Evolutionary conservation across 2,329 filamentous ascomycete genomes (phyloP).

Genomic region (Ascochyta viciae-villosae): DNA sequence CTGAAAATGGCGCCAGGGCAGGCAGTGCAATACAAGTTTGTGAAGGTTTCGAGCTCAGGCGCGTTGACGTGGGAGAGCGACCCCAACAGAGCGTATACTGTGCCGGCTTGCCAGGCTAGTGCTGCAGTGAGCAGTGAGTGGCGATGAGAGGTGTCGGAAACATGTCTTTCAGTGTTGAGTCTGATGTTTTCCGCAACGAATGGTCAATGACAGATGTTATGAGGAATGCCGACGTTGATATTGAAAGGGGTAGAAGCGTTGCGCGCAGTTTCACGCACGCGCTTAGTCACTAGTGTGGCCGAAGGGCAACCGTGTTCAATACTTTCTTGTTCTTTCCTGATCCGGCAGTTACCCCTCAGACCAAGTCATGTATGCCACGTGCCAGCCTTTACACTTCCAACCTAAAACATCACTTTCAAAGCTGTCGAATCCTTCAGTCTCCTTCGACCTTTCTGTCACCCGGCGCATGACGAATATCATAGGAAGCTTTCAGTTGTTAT

Average conservation of each 20-base stretch:
- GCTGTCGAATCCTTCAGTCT: no score
- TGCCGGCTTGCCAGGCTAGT: constrained; percentile 36
- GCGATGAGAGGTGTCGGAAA: constrained; percentile 16
- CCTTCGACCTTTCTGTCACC: no score
- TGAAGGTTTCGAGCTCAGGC: constrained; percentile 54
- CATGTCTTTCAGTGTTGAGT: not conserved
- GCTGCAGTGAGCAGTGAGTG: constrained; percentile 34
- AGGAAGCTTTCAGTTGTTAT: no score
- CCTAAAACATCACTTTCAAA: not conserved
- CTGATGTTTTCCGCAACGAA: no score
- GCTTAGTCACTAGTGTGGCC: constrained; percentile 12
- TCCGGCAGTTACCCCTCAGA: not conserved
- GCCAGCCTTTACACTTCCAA: not conserved
- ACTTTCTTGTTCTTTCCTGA: constrained; percentile 1
- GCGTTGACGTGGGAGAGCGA: constrained; percentile 56
- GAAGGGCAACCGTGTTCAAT: constrained; percentile 14
- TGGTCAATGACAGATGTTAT: no score
- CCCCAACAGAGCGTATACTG: constrained; percentile 53
- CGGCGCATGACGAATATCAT: no score
- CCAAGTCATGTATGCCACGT: no score
- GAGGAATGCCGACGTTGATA: no score
- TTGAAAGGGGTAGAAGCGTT: not conserved
- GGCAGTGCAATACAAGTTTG: constrained; percentile 55
- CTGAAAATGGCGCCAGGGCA: constrained; percentile 52
- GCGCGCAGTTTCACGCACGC: not conserved